Conservation (phyloP, 208 protist genomes). For the Zelonia costaricensis region DNA sequence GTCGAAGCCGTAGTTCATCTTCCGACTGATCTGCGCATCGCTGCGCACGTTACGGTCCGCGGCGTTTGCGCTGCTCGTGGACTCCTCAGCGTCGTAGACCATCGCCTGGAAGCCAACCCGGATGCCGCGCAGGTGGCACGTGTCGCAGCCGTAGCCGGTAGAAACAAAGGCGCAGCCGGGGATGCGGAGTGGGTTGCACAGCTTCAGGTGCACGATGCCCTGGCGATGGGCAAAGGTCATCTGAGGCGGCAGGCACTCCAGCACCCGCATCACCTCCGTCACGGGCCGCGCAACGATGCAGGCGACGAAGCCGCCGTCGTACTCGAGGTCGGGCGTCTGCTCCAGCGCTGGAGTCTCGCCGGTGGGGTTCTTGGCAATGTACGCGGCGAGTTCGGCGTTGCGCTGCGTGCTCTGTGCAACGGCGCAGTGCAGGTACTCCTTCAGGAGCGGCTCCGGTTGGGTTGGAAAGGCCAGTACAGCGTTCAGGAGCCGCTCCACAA, state of each 20-base stretch:
- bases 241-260: constrained; percentile 30
- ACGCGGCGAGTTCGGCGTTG: constrained; percentile 7
- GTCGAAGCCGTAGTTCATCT: constrained; percentile 54
- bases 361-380: constrained; percentile 8
- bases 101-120: constrained; percentile 53
- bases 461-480: constrained; percentile 40
- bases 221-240: constrained; percentile 49
- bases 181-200: constrained; percentile 56
- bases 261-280: constrained; percentile 20
- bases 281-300: constrained; percentile 27
- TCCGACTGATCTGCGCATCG: constrained; percentile 35
- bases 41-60: constrained; percentile 31
- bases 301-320: constrained; percentile 32
- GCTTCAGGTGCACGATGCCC: constrained; percentile 44
- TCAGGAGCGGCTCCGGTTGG: constrained; percentile 33
- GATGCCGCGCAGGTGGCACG: constrained; percentile 42
- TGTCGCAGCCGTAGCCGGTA: constrained; percentile 52
- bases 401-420: constrained; percentile 40
- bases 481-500: constrained; percentile 33
- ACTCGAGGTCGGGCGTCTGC: constrained; percentile 35
- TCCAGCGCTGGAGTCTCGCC: constrained; percentile 12
- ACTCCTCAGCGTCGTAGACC: constrained; percentile 51
- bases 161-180: constrained; percentile 36
- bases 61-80: no score
- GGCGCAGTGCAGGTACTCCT: constrained; percentile 43